Evolutionary conservation across 2,329 filamentous ascomycete species (phyloP).

Genomic region (Helotiales sp.): DNA sequence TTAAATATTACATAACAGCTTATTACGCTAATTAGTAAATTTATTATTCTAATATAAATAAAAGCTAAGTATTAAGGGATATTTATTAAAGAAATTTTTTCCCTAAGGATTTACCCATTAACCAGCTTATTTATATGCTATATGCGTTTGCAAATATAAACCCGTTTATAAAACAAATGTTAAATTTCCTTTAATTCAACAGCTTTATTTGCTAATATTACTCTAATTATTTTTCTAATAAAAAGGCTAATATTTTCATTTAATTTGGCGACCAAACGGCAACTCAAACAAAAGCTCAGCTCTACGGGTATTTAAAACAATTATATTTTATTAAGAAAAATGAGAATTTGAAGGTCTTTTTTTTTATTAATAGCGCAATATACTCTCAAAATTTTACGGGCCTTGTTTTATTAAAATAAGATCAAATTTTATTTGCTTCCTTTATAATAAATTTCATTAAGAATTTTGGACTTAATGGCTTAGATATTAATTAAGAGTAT

Average conservation of each 20-base stretch:
- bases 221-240: constrained; percentile 61
- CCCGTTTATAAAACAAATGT: constrained; percentile 77
- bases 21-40: constrained; percentile 19
- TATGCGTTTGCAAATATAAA: constrained; percentile 89
- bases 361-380: constrained; percentile 84
- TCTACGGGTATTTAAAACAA: constrained; percentile 86
- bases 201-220: constrained; percentile 4
- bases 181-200: constrained; percentile 21
- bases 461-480: constrained; percentile 25
- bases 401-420: constrained; percentile 64
- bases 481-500: not conserved
- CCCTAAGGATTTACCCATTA: constrained; percentile 78
- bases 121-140: constrained; percentile 83
- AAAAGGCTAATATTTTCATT: constrained; percentile 70
- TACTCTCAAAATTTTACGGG: constrained; percentile 75
- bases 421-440: constrained; percentile 23
- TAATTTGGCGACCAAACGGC: constrained; percentile 47
- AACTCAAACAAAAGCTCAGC: constrained; percentile 46
- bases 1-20: not conserved
- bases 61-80: constrained; percentile 52
- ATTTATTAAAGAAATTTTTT: constrained; percentile 83
- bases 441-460: constrained; percentile 24
- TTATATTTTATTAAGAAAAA: constrained; percentile 80
- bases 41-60: not conserved
- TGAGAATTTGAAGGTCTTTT: constrained; percentile 76